A percentile compares a stretch with the other conserved stretches of the same genome.
Evolutionary conservation across 2,329 filamentous ascomycete genomes (phyloP).

Genomic region (Fusarium incarnatum): DNA sequence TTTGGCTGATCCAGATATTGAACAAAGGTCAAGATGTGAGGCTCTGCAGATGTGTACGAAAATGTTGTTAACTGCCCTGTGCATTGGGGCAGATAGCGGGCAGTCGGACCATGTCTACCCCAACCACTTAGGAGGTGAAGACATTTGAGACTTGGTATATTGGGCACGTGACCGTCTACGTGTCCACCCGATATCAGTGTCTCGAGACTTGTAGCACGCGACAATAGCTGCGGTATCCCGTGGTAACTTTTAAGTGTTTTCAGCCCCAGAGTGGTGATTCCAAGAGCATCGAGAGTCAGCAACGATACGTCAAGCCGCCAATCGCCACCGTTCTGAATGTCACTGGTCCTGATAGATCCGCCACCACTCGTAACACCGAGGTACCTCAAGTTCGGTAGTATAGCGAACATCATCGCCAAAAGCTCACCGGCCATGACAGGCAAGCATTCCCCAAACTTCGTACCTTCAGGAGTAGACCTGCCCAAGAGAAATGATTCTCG

Average conservation of each 20-base stretch:
- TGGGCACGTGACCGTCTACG: not conserved
- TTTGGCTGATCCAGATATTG: not conserved
- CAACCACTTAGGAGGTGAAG: not conserved
- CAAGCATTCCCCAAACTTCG: rapidly evolving
- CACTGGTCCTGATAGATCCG: too few relatives aligned
- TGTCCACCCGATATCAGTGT: not conserved
- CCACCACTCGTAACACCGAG: too few relatives aligned
- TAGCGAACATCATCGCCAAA: not conserved
- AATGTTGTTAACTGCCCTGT: not conserved
- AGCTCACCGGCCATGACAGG: not conserved
- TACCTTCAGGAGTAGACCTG: rapidly evolving
- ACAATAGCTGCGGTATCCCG: not conserved
- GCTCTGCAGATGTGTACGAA: not conserved
- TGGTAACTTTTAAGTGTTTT: not conserved
- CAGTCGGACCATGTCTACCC: too few relatives aligned
- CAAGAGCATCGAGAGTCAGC: not conserved
- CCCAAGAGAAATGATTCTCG: not conserved
- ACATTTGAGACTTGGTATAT: not conserved
- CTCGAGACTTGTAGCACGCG: not conserved
- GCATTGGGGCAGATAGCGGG: not conserved
- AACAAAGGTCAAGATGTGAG: rapidly evolving
- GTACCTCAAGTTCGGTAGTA: not conserved
- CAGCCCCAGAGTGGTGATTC: not conserved
- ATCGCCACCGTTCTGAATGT: not conserved
- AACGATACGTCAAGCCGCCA: not conserved